These are phyloP conservation scores for Ulvella scutata DNA, from an alignment of 139 green algal species.

Conservation along the genomic window DNA sequence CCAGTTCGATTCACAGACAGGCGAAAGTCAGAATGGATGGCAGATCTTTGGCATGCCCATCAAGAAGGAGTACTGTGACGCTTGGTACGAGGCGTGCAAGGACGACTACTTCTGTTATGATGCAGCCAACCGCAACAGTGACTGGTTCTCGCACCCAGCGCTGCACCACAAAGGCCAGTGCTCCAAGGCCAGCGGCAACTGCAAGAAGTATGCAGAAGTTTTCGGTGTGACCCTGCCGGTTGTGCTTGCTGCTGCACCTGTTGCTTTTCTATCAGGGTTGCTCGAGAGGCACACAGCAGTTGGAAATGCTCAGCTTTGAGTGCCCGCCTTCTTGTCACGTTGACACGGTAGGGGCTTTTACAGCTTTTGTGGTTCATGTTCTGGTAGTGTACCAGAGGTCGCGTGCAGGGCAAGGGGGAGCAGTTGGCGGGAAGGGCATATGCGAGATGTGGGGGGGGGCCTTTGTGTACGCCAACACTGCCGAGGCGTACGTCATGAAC, in stretches of 20 bases:
- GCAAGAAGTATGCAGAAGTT: conserved; percentile 3
- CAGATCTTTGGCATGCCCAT: conserved; percentile 16
- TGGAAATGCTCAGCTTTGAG: too few species aligned
- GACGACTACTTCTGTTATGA: conserved; percentile 14
- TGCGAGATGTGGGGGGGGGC: conserved; percentile 6
- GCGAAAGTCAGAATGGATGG: conserved; percentile 10
- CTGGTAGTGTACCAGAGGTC: too few species aligned
- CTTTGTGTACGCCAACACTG: background rate
- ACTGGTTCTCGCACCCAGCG: background rate
- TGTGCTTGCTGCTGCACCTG: too few species aligned
- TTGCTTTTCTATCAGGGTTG: too few species aligned
- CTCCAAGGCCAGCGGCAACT: background rate
- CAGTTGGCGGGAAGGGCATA: conserved; percentile 1
- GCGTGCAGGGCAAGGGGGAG: too few species aligned
- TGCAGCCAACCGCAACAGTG: background rate
- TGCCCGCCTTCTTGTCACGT: too few species aligned
- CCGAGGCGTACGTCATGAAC: conserved; percentile 4
- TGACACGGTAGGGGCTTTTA: too few species aligned
- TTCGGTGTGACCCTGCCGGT: background rate
- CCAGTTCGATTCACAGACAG: background rate
- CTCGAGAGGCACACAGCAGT: too few species aligned
- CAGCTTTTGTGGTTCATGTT: too few species aligned
- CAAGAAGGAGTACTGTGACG: conserved; percentile 14
- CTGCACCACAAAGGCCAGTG: background rate
- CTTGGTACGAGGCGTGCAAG: conserved; percentile 22